phyloP scores from a whole-genome alignment of 2,329 filamentous ascomycete genomes.

The Periglandula ipomoeae region DNA sequence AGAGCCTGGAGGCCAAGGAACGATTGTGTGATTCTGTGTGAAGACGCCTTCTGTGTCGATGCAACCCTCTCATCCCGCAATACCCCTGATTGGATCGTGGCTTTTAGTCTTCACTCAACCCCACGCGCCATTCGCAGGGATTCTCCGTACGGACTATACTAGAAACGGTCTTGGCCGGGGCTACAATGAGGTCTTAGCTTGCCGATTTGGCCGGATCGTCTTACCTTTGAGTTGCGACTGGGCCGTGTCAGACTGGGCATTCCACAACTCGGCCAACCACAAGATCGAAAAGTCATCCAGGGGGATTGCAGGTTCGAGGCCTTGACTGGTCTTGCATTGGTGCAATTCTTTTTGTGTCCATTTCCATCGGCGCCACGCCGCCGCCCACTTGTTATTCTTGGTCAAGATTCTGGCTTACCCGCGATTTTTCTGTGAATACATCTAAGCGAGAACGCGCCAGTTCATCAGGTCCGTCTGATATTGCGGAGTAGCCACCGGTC shows the following conservation, averaged over 20 bases:
- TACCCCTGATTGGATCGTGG: slow-evolving; percentile 2
- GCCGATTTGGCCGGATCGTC: not conserved
- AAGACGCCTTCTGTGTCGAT: not conserved
- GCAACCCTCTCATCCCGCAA: not conserved
- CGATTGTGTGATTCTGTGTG: not conserved
- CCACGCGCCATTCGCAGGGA: not conserved
- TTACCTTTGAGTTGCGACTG: not conserved
- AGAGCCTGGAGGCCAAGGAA: too few relatives aligned
- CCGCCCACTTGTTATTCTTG: not conserved
- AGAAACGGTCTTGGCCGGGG: not conserved
- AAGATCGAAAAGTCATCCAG: too few relatives aligned
- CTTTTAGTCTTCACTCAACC: not conserved
- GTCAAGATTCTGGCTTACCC: not conserved
- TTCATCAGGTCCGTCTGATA: too few relatives aligned
- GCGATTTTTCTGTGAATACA: too few relatives aligned
- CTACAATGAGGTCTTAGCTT: not conserved
- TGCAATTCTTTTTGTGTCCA: not conserved
- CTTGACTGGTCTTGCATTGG: not conserved
- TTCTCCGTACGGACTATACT: not conserved
- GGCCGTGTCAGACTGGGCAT: too few relatives aligned
- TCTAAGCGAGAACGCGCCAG: too few relatives aligned
- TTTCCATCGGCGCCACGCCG: not conserved
- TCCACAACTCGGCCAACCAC: too few relatives aligned
- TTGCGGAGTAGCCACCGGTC: too few relatives aligned
- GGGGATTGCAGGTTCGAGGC: not conserved